A percentile compares a stretch with the other conserved stretches of the same genome.
phyloP scores from a whole-genome alignment of 2,329 filamentous ascomycete species.

The Neopestalotiopsis rosae region DNA sequence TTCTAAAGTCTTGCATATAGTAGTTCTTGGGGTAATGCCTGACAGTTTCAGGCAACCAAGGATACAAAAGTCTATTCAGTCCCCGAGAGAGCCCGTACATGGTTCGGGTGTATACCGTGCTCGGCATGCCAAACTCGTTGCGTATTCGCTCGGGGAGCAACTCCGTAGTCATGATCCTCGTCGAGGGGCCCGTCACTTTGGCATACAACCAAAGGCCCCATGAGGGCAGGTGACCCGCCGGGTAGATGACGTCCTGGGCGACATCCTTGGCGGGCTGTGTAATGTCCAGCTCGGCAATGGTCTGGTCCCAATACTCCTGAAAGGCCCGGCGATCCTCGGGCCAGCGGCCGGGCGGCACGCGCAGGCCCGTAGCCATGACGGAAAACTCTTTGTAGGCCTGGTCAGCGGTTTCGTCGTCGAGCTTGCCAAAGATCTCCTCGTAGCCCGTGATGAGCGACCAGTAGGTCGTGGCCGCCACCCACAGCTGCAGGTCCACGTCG shows the following conservation, averaged over 20 bases:
- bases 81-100: neutral
- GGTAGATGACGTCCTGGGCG: conserved; percentile 14
- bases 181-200: conserved; percentile 11
- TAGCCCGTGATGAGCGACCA: conserved; percentile 18
- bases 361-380: conserved; percentile 22
- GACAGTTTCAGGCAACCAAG: neutral
- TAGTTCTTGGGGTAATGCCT: conserved; percentile 16
- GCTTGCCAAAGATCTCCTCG: conserved; percentile 20
- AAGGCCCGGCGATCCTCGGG: conserved; percentile 15
- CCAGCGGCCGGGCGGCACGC: conserved; percentile 23
- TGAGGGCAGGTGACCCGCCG: conserved; percentile 7
- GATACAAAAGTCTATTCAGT: neutral
- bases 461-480: conserved; percentile 24
- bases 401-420: conserved; percentile 20
- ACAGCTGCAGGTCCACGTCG: conserved; percentile 24
- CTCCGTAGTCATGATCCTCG: conserved; percentile 13
- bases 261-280: conserved; percentile 14
- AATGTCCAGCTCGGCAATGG: conserved; percentile 14
- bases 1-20: conserved; percentile 14
- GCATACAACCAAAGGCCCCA: conserved; percentile 14
- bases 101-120: conserved; percentile 7
- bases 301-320: conserved; percentile 13
- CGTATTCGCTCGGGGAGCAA: conserved; percentile 15
- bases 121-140: conserved; percentile 16
- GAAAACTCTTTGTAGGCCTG: conserved; percentile 23